Percentiles rank a stretch among this genome's conserved stretches.
Conservation (phyloP, 495 filamentous ascomycete species). For the Xylaria venustula region DNA sequence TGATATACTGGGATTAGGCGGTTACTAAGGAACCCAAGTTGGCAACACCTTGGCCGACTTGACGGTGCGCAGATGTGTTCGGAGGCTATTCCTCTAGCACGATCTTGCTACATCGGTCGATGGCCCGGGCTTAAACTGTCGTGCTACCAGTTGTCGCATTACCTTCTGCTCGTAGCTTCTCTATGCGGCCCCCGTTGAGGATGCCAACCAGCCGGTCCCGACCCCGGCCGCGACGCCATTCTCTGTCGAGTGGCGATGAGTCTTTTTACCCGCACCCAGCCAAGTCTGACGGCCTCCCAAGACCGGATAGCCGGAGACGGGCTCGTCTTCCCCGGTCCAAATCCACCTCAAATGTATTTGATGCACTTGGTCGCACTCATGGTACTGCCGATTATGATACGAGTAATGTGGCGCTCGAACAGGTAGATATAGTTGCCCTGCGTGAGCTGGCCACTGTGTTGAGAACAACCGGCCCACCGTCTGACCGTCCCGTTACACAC, state of each 20-base stretch:
- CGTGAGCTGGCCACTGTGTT: constrained; percentile 14
- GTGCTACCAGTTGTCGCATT: not conserved
- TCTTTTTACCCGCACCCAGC: constrained; percentile 11
- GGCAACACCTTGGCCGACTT: not conserved
- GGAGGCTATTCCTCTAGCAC: too few relatives aligned
- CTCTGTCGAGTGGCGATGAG: constrained; percentile 14
- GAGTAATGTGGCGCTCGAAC: constrained; percentile 6
- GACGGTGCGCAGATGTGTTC: not conserved
- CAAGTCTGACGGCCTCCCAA: not conserved
- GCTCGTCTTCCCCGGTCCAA: constrained; percentile 17
- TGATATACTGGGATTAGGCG: too few relatives aligned
- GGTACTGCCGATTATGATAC: not conserved
- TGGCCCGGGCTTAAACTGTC: not conserved
- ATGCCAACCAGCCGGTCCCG: constrained; percentile 8
- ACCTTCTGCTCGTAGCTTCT: not conserved
- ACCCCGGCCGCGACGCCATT: constrained; percentile 7
- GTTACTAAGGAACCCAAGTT: not conserved
- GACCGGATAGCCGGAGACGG: not conserved
- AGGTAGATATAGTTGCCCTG: constrained; percentile 5
- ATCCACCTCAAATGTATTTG: constrained; percentile 19
- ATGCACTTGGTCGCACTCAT: not conserved
- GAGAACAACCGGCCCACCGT: constrained; percentile 12
- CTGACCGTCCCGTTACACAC: not conserved
- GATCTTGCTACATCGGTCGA: not conserved
- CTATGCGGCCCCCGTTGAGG: not conserved